Percentiles rank a stretch among this genome's conserved stretches.
Conservation (phyloP, 164 flowering plant species). For the Houttuynia cordata region DNA sequence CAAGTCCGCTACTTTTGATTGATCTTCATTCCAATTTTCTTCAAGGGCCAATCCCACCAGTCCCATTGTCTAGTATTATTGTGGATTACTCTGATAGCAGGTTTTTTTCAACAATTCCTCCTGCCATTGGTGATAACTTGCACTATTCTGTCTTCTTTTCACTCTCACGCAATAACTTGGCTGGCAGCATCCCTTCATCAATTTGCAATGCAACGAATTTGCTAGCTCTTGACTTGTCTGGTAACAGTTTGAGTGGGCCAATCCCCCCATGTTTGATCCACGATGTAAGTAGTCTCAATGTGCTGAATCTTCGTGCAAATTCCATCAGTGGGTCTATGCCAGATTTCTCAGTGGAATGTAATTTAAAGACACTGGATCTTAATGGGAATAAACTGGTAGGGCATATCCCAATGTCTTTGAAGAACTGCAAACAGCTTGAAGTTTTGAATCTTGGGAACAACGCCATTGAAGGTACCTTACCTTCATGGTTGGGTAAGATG, state of each 20-base stretch:
- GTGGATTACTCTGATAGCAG: conserved; percentile 44
- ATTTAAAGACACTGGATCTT: conserved; percentile 30
- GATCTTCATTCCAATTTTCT: conserved; percentile 39
- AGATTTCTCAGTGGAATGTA: conserved; percentile 18
- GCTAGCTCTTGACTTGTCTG: conserved; percentile 39
- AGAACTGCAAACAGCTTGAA: conserved; percentile 34
- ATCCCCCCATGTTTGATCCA: conserved; percentile 34
- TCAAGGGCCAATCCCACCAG: conserved; percentile 21
- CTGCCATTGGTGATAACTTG: conserved; percentile 13
- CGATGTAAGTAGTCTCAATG: conserved; percentile 5
- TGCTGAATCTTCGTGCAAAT: conserved; percentile 37
- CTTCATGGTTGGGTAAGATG: conserved; percentile 27
- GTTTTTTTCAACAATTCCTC: conserved; percentile 21
- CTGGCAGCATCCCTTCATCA: conserved; percentile 19
- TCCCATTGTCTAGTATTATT: conserved; percentile 9
- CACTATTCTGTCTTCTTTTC: conserved; percentile 14
- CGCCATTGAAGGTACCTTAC: conserved; percentile 29
- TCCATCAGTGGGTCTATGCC: conserved; percentile 28
- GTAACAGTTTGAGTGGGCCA: conserved; percentile 28
- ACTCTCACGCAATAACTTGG: conserved; percentile 16
- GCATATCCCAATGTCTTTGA: conserved; percentile 33
- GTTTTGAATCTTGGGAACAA: conserved; percentile 56
- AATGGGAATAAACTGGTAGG: conserved; percentile 37
- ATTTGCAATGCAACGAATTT: conserved; percentile 33
- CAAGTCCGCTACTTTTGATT: conserved; percentile 3